phyloP scores from a whole-genome alignment of 2,329 filamentous ascomycete genomes.

The Sclerotinia sclerotiorum region DNA sequence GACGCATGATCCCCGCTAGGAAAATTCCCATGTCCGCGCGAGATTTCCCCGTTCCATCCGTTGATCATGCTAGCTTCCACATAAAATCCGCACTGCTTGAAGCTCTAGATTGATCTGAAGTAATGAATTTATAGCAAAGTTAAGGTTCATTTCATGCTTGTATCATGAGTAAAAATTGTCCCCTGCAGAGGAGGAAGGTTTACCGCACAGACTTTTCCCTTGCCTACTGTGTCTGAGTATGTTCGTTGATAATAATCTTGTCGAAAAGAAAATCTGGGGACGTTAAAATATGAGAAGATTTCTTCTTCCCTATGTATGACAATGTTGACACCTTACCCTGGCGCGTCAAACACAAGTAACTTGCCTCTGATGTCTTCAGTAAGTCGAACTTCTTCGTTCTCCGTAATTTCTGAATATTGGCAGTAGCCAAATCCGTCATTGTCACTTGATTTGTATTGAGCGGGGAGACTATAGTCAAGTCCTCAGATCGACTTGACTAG shows the following conservation, averaged over 20 bases:
- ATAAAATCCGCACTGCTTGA: neutral
- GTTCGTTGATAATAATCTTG: neutral
- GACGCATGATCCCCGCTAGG: neutral
- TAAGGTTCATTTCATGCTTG: neutral
- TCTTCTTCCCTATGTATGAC: neutral
- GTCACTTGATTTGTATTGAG: neutral
- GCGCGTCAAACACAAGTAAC: neutral
- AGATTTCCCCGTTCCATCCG: neutral
- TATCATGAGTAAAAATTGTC: neutral
- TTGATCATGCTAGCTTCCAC: neutral
- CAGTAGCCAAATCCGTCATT: neutral
- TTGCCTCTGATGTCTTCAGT: constrained; percentile 14
- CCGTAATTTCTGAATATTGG: neutral
- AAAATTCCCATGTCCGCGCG: neutral
- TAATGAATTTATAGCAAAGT: neutral
- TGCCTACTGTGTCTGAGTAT: neutral
- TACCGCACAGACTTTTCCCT: neutral
- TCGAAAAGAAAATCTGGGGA: neutral
- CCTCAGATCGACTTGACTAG: too few species aligned
- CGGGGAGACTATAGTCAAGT: neutral
- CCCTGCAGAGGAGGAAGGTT: neutral
- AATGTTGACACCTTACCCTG: constrained; percentile 6
- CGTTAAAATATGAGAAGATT: neutral
- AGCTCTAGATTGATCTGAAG: neutral
- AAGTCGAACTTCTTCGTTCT: neutral